These are phyloP conservation scores for Hypsizygus marmoreus DNA, from an alignment of 768 basidiomycete species.

Conservation along the genomic window DNA sequence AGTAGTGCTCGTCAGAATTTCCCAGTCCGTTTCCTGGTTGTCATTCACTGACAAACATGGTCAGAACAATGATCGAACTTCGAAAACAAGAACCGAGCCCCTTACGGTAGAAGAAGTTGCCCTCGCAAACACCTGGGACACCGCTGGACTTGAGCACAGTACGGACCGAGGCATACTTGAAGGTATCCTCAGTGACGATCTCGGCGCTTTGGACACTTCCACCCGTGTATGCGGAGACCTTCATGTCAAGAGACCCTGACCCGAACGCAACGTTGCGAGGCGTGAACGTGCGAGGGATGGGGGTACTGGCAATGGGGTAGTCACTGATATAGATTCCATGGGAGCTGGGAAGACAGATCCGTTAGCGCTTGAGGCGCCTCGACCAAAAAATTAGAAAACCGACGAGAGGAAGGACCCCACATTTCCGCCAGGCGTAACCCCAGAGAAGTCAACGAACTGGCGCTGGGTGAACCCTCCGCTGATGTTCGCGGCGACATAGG, in stretches of 20 bases:
- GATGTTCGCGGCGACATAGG: slow-evolving; percentile 27
- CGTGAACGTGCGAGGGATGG: slow-evolving; percentile 26
- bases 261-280: slow-evolving; percentile 32
- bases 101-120: slow-evolving; percentile 39
- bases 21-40: slow-evolving; percentile 35
- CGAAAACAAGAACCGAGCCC: no score
- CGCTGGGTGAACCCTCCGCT: slow-evolving; percentile 29
- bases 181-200: slow-evolving; percentile 26
- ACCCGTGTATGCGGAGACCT: slow-evolving; percentile 33
- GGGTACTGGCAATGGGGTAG: slow-evolving; percentile 20
- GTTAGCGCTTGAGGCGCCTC: neutral
- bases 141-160: slow-evolving; percentile 36
- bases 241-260: slow-evolving; percentile 32
- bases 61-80: neutral
- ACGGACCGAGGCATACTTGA: slow-evolving; percentile 36
- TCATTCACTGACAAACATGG: slow-evolving; percentile 24
- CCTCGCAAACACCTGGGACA: slow-evolving; percentile 34
- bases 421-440: slow-evolving; percentile 19
- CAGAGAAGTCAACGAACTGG: slow-evolving; percentile 28
- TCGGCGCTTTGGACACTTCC: slow-evolving; percentile 31
- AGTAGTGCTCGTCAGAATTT: slow-evolving; percentile 36
- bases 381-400: neutral
- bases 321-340: slow-evolving; percentile 31
- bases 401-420: slow-evolving; percentile 26
- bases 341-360: slow-evolving; percentile 11